Evolutionary conservation across 495 filamentous ascomycete species (phyloP), one percentile per base, ranked within the genome.

Genomic region (Cercophora scortea): DNA sequence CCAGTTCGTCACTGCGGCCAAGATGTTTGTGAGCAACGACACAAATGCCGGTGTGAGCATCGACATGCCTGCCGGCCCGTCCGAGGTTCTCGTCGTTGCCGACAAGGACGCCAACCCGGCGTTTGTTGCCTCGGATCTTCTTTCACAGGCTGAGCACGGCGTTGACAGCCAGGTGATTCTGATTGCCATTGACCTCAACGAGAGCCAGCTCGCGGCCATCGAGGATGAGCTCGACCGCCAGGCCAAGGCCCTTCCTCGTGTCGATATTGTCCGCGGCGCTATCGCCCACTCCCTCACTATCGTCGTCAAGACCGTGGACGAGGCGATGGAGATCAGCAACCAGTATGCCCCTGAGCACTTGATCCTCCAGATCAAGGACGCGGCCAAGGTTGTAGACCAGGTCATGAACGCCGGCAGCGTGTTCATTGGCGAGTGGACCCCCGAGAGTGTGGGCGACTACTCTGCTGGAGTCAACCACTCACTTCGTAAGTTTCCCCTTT

Each of bases 1-100:
- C 70, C 93, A 98, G 70, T 98, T 97, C 62, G 94, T 98, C 32
- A 98, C 93, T 0, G 93, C 94, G 0, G 93, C 88, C 46, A 98
- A 98, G 81, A 98, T 98, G 93, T 71, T 87, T 52, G 93, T 98
- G 8, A 84, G 84, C 64, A 98, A 97, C 68, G 94, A 97, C 63
- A 96, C 93, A 35, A 91, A 86, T 47, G 93, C 93, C 1, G 84
- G 87, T 34, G 93, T 98, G 13, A 85, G 87, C 69, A 98, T 98
- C 63, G 93, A 98, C 65, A 98, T 98, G 93, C 93, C 93, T 10
- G 93, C 93, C 39, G 93, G 93, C 9, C 93, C 93, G 4, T 96
- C 90, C 42, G 93, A 98, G 67, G 92, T 98, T 3, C 82, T 98
- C 7, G 93, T 98, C 39, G 79, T 98, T 36, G 94, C 93, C n/a